A percentile compares a stretch with the other conserved stretches of the same genome.
Evolutionary conservation across 176 grass and related monocot species (phyloP).

Genomic region (barley (Hordeum vulgare)): DNA sequence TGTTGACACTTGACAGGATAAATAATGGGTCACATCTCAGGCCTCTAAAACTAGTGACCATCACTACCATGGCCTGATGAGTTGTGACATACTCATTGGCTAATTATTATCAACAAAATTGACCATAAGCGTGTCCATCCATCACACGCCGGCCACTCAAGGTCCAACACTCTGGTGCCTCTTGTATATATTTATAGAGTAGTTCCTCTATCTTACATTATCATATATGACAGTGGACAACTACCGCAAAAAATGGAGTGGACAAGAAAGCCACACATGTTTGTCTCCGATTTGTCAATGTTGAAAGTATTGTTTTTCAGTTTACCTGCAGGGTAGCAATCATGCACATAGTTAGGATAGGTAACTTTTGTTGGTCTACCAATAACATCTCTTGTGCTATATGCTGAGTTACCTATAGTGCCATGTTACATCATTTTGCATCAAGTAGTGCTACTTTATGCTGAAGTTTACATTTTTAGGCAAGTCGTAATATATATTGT

Average conservation of each 20-base stretch:
- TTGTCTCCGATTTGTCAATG: not conserved
- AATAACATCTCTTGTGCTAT: not conserved
- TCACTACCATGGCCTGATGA: not conserved
- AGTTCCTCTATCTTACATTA: not conserved
- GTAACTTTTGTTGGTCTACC: not conserved
- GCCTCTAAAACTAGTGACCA: not conserved
- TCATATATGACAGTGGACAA: not conserved
- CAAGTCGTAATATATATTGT: too few relatives aligned
- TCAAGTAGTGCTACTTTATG: not conserved
- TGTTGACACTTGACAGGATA: not conserved
- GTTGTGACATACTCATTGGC: conserved; percentile 8
- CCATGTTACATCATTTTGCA: not conserved
- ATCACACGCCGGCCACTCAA: not conserved
- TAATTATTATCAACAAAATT: not conserved
- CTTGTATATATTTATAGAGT: not conserved
- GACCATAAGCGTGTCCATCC: not conserved
- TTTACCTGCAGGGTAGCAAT: not conserved
- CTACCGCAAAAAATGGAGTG: not conserved
- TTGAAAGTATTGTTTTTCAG: not conserved
- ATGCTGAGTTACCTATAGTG: not conserved
- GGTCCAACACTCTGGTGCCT: not conserved
- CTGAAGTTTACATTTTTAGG: not conserved
- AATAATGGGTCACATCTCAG: conserved; percentile 9
- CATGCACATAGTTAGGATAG: not conserved
- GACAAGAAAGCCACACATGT: not conserved